phyloP scores from a whole-genome alignment of 371 early-diverging fungal genomes.

The Mortierella sp. region DNA sequence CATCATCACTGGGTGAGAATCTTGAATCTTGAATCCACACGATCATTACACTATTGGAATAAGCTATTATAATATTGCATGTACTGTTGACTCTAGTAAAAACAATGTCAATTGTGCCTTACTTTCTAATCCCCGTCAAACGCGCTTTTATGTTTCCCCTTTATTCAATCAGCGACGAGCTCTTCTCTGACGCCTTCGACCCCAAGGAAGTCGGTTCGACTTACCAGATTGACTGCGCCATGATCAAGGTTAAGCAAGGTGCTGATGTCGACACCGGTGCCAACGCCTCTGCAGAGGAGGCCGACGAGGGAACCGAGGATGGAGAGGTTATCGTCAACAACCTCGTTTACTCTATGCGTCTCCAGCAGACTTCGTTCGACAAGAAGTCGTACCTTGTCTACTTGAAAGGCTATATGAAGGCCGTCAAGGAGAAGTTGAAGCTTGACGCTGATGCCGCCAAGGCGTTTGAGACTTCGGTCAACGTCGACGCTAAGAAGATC shows the following conservation, averaged over 20 bases:
- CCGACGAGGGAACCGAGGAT: slow-evolving; percentile 76
- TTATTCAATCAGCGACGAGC: slow-evolving; percentile 89
- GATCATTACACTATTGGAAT: no score
- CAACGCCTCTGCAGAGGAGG: slow-evolving; percentile 94
- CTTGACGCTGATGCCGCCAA: no score
- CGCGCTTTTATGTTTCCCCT: no score
- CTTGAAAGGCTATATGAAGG: slow-evolving; percentile 95
- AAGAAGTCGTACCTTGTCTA: slow-evolving; percentile 93
- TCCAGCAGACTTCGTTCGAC: slow-evolving; percentile 82
- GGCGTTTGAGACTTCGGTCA: slow-evolving; percentile 67
- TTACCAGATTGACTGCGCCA: slow-evolving; percentile 86
- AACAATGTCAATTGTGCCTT: no score
- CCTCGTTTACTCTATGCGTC: slow-evolving; percentile 86
- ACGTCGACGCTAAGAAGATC: slow-evolving; percentile 82
- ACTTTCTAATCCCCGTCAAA: no score
- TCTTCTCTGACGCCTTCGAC: slow-evolving; percentile 91
- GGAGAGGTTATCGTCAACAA: slow-evolving; percentile 80
- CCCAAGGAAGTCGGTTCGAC: slow-evolving; percentile 75
- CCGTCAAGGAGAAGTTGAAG: no score
- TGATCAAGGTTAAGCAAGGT: slow-evolving; percentile 62
- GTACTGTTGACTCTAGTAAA: no score
- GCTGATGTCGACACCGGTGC: slow-evolving; percentile 91
- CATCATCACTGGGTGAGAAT: no score
- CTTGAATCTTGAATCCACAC: no score
- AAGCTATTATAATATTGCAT: no score